These are phyloP conservation scores for Chlorella sorokiniana DNA, from an alignment of 139 green algal species.

Conservation along the genomic window DNA sequence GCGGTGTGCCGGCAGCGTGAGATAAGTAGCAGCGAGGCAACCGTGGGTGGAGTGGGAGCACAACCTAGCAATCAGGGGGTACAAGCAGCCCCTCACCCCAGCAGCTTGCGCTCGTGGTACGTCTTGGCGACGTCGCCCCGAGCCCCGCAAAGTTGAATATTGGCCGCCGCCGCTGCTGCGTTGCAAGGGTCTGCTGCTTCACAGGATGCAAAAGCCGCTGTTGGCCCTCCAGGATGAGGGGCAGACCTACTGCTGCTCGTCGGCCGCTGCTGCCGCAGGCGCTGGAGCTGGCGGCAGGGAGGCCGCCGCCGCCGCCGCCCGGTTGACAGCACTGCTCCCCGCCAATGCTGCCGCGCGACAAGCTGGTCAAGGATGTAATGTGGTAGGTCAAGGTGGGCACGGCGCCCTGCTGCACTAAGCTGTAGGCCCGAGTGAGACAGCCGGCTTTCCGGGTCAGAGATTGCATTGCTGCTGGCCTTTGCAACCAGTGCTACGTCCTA, in stretches of 20 bases:
- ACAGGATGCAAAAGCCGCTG: not conserved
- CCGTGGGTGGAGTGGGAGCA: no score
- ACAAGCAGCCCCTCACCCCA: slow-evolving; percentile 31
- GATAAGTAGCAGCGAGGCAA: no score
- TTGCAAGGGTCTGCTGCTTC: not conserved
- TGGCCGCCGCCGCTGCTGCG: slow-evolving; percentile 12
- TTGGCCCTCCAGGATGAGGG: no score
- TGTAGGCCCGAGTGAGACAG: not conserved
- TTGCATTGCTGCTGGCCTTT: not conserved
- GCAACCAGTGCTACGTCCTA: no score
- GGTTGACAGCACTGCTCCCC: not conserved
- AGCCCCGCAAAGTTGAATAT: slow-evolving; percentile 29
- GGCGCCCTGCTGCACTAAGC: not conserved
- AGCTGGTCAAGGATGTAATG: not conserved
- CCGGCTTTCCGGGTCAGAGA: not conserved
- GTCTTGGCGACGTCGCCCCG: slow-evolving; percentile 39
- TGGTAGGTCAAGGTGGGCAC: not conserved
- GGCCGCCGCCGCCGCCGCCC: no score
- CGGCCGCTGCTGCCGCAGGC: not conserved
- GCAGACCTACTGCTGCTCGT: no score
- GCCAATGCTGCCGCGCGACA: not conserved
- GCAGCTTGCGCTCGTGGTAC: slow-evolving; percentile 48
- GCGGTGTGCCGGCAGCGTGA: no score
- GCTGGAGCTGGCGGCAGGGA: not conserved
- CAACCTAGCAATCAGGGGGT: no score